Conservation (phyloP, 495 filamentous ascomycete species). For the Penicillium waksmanii region DNA sequence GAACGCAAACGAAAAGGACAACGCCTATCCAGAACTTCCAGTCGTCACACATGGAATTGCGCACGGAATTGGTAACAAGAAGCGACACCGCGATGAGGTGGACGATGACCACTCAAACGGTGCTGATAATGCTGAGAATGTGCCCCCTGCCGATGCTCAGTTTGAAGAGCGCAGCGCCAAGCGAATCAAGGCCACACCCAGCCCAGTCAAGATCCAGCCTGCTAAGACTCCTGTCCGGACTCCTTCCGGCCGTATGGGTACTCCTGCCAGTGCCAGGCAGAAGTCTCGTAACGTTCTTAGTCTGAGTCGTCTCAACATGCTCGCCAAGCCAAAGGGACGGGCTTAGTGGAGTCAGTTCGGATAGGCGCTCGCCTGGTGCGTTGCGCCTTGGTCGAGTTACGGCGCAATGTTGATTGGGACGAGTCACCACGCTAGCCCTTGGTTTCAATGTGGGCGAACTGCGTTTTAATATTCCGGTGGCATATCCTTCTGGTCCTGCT, state of each 20-base stretch:
- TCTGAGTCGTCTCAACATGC: slow-evolving; percentile 54
- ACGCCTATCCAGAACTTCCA: slow-evolving; percentile 36
- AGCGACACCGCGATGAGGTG: slow-evolving; percentile 58
- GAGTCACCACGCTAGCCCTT: too few relatives aligned
- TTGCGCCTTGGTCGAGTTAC: slow-evolving; percentile 6
- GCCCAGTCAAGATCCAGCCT: slow-evolving; percentile 42
- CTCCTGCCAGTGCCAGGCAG: slow-evolving; percentile 38
- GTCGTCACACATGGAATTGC: slow-evolving; percentile 70
- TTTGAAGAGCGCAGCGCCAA: slow-evolving; percentile 48
- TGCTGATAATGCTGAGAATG: slow-evolving; percentile 44
- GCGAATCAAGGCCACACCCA: slow-evolving; percentile 44
- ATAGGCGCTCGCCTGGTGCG: slow-evolving; percentile 20
- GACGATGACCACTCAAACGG: slow-evolving; percentile 55
- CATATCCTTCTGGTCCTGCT: neutral
- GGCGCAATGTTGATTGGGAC: neutral
- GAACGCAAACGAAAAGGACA: slow-evolving; percentile 11
- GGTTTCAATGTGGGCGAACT: too few relatives aligned
- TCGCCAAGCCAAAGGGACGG: slow-evolving; percentile 53
- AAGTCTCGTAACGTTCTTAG: slow-evolving; percentile 45
- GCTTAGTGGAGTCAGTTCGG: slow-evolving; percentile 17
- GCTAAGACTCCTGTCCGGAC: slow-evolving; percentile 39
- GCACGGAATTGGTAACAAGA: slow-evolving; percentile 77
- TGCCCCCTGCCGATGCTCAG: slow-evolving; percentile 40
- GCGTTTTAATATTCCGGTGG: neutral
- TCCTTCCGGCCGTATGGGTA: slow-evolving; percentile 38